A percentile compares a stretch with the other conserved stretches of the same genome.
Conservation (phyloP, 2,329 filamentous ascomycete genomes). For the Fusarium palustre region DNA sequence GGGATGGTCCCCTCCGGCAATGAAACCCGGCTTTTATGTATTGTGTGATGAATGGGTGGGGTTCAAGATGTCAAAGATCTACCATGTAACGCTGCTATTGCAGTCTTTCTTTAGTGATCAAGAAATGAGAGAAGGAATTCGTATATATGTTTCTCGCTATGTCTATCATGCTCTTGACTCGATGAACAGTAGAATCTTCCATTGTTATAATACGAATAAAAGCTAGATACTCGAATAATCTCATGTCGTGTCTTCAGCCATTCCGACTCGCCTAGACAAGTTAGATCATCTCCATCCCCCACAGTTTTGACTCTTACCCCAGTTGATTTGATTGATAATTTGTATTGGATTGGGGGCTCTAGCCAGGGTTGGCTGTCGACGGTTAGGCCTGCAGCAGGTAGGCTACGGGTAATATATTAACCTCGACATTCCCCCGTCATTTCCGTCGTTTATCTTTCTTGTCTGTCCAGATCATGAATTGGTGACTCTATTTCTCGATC, state of each 20-base stretch:
- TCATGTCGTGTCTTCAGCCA: constrained; percentile 7
- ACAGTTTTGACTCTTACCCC: constrained; percentile 24
- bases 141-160: neutral
- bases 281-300: constrained; percentile 26
- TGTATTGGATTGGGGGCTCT: constrained; percentile 26
- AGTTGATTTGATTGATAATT: constrained; percentile 28
- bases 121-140: no score
- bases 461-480: neutral
- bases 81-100: constrained; percentile 1
- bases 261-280: constrained; percentile 10
- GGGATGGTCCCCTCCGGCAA: constrained; percentile 18
- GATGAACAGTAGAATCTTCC: no score
- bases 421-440: constrained; percentile 22
- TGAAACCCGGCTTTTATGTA: constrained; percentile 24
- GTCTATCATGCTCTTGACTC: neutral
- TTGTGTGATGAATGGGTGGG: constrained; percentile 5
- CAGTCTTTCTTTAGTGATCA: neutral
- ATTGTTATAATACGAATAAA: neutral
- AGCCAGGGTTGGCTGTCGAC: constrained; percentile 17
- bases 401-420: constrained; percentile 27
- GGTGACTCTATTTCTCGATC: neutral
- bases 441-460: neutral
- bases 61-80: constrained; percentile 11
- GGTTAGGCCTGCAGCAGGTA: constrained; percentile 8
- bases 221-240: neutral